Base-by-base conservation (phyloP, 805 yeast species). In the Ogataea angusta region DNA sequence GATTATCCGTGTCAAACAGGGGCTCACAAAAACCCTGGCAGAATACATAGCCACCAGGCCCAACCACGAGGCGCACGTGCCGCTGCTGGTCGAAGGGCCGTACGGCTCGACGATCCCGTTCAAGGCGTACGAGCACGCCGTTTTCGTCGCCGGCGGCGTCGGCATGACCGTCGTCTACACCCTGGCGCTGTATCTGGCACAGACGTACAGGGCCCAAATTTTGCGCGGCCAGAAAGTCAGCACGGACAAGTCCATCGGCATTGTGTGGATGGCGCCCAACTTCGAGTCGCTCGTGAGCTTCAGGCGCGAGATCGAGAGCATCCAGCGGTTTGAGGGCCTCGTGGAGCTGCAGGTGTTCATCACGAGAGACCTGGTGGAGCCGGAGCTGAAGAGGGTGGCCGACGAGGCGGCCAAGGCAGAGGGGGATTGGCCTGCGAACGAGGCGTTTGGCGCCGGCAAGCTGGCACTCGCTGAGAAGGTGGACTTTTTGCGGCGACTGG, bases 101-200 rank as follows among this genome's bases (percentile, higher is more conserved):
- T 80, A 80, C 49, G 85, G 85, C 1, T 57, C 63, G 4, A 53
- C 60, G 5, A 54, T 68, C 2, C 80, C 79, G 1, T 72, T 75
- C 43, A 66, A 66, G 34, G 64, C 68, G 15, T 77, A 72, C 50
- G 67, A 67, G 25, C 67, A 68, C 34, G 72, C 73, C 2, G 59
- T 78, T 6, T 68, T 78, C 31, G 58, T 80, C 30, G 80, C 82
- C 3, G 85, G 85, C 8, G 86, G 85, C 5, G 75, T 76, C 46
- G 86, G 86, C 9, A 69, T 80, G 52, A 76, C 86, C 0, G 82
- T 79, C 0, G 64, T 76, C 8, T 63, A 72, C 30, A 65, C 77
- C 3, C 69, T 76, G 42, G 76, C 75, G 1, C 48, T 65, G 18
- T 66, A 68, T 32, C 48, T 75, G 23, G 65, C 64, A 0, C 56